Percentiles rank a stretch among this genome's conserved stretches.
phyloP scores from a whole-genome alignment of 1,284 basidiomycete species.

The Ganoderma meredithae region DNA sequence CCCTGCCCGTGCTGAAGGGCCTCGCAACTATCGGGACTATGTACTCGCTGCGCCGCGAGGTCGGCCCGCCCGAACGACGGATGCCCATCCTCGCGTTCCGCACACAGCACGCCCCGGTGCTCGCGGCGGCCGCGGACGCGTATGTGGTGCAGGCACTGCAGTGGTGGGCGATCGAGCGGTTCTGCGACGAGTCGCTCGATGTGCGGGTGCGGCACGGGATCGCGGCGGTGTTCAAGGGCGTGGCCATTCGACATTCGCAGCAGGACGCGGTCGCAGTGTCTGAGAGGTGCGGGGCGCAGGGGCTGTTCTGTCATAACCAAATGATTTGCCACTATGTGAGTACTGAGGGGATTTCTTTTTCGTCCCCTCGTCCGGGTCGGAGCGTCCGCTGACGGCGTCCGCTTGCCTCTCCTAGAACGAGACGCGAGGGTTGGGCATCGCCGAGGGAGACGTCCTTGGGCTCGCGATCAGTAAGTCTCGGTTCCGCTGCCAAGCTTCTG shows the following conservation, averaged over 20 bases:
- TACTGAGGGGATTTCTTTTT: background rate
- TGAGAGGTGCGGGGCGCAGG: slow-evolving; percentile 60
- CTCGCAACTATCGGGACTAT: slow-evolving; percentile 44
- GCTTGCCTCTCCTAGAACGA: slow-evolving; percentile 39
- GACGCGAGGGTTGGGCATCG: slow-evolving; percentile 49
- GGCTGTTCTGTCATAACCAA: slow-evolving; percentile 53
- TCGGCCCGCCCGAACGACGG: slow-evolving; percentile 35
- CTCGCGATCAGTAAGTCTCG: slow-evolving; percentile 49
- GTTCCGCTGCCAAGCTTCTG: slow-evolving; percentile 25
- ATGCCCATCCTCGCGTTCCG: background rate
- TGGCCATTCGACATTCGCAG: slow-evolving; percentile 44
- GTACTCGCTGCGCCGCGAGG: slow-evolving; percentile 51
- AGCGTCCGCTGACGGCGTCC: background rate
- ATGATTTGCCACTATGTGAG: slow-evolving; percentile 48
- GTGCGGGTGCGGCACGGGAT: slow-evolving; percentile 45
- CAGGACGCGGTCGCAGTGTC: slow-evolving; percentile 42
- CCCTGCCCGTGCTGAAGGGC: slow-evolving; percentile 44
- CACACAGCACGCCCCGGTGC: no score
- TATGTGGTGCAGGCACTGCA: no score
- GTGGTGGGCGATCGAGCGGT: no score
- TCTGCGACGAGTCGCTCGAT: no score
- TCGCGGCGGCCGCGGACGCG: no score
- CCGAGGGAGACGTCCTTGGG: slow-evolving; percentile 52
- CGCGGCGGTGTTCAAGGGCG: slow-evolving; percentile 50
- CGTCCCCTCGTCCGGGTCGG: background rate